phyloP scores from a whole-genome alignment of 208 protist genomes.

The Angomonas deanei region DNA sequence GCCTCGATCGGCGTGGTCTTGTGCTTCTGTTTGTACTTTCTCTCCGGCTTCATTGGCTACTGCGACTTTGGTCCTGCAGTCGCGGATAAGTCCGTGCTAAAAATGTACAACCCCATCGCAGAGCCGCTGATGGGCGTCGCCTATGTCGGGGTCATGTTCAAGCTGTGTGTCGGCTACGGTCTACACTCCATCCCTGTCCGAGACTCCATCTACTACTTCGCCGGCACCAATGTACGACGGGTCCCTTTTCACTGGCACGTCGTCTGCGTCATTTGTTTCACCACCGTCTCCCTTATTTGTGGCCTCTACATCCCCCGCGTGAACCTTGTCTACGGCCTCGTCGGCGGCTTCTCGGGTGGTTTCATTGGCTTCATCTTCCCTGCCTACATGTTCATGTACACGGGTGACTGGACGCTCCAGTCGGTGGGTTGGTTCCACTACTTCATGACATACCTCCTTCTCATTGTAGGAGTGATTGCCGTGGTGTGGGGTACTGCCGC shows the following conservation, averaged over 20 bases:
- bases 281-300: constrained; percentile 27
- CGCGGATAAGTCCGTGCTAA: constrained; percentile 32
- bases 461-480: constrained; percentile 64
- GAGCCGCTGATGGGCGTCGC: constrained; percentile 39
- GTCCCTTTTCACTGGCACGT: constrained; percentile 46
- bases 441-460: constrained; percentile 45
- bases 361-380: constrained; percentile 76
- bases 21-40: constrained; percentile 54
- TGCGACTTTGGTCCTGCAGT: constrained; percentile 54
- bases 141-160: constrained; percentile 58
- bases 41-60: constrained; percentile 61
- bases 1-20: constrained; percentile 37
- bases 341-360: constrained; percentile 58
- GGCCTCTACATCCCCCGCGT: constrained; percentile 73
- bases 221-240: constrained; percentile 22
- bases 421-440: constrained; percentile 46
- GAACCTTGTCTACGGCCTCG: constrained; percentile 57
- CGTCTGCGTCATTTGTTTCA: constrained; percentile 22
- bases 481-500: constrained; percentile 53
- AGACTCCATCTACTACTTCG: constrained; percentile 54
- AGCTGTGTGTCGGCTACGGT: constrained; percentile 62
- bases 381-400: constrained; percentile 65
- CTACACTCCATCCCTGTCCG: constrained; percentile 61
- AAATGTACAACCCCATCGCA: constrained; percentile 51
- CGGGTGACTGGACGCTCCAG: constrained; percentile 32